Evolutionary conservation across 768 basidiomycete genomes (phyloP).

Genomic region (Mycena vitilis): DNA sequence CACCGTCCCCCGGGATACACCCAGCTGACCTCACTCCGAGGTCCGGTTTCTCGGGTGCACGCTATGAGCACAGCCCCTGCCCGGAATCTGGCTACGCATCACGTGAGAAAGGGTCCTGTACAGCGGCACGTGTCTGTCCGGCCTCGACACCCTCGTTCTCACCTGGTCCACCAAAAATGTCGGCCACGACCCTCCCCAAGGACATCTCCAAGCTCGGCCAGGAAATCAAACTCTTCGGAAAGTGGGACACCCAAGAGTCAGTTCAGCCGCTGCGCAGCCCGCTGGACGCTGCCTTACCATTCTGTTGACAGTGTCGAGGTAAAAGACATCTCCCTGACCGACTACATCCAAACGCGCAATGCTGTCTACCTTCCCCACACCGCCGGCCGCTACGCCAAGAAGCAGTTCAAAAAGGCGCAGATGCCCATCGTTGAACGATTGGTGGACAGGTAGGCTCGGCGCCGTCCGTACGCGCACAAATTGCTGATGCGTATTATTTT

Average conservation of each 20-base stretch:
- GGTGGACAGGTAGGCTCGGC: slow-evolving; percentile 76
- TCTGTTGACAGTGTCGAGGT: slow-evolving; percentile 83
- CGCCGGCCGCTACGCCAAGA: slow-evolving; percentile 98
- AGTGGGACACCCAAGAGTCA: slow-evolving; percentile 99
- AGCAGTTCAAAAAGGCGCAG: slow-evolving; percentile 99
- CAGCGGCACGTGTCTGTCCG: too few relatives aligned
- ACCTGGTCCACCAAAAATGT: slow-evolving; percentile 44
- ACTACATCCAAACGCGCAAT: slow-evolving; percentile 99
- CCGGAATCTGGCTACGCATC: too few relatives aligned
- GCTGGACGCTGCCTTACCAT: neutral
- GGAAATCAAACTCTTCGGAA: slow-evolving; percentile 97
- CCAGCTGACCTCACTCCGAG: too few relatives aligned
- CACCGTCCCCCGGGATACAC: too few relatives aligned
- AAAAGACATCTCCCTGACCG: slow-evolving; percentile 98
- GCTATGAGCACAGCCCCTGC: too few relatives aligned
- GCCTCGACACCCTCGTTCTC: neutral
- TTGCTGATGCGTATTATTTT: slow-evolving; percentile 1
- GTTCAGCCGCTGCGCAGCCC: slow-evolving; percentile 46
- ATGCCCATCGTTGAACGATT: slow-evolving; percentile 99
- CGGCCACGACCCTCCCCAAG: slow-evolving; percentile 79
- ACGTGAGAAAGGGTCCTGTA: too few relatives aligned
- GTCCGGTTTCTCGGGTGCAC: too few relatives aligned
- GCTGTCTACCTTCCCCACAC: slow-evolving; percentile 99
- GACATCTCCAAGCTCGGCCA: slow-evolving; percentile 84
- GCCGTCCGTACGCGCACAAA: neutral